Evolutionary conservation across 305 asterid genomes (phyloP).

Genomic region (Solanum hybrid): DNA sequence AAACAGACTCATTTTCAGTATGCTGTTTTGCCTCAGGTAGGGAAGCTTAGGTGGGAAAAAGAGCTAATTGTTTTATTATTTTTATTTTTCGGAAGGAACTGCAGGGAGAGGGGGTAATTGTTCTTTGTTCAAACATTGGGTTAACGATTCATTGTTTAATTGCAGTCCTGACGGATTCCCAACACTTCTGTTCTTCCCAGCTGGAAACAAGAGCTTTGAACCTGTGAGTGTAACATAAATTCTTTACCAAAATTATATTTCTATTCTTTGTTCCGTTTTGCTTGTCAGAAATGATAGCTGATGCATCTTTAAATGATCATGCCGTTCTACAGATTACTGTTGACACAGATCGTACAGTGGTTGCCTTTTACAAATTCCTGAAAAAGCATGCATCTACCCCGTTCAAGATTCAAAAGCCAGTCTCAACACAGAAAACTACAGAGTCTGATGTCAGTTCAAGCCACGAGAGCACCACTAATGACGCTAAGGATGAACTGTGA

Average conservation of each 20-base stretch:
- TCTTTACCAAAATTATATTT: neutral
- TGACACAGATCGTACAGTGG: conserved; percentile 85
- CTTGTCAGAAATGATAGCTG: neutral
- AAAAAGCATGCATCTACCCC: conserved; percentile 88
- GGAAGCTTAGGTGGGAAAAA: neutral
- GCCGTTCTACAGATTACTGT: conserved; percentile 44
- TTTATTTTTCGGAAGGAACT: neutral
- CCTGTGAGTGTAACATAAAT: conserved; percentile 45
- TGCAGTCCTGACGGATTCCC: conserved; percentile 95
- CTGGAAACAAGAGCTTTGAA: conserved; percentile 94
- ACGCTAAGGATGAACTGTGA: conserved; percentile 69
- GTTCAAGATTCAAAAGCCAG: conserved; percentile 73
- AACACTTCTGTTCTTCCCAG: conserved; percentile 89
- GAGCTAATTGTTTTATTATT: neutral
- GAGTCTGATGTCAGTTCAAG: conserved; percentile 17
- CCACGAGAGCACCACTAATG: conserved; percentile 20
- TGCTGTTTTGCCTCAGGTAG: neutral
- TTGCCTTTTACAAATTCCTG: conserved; percentile 80
- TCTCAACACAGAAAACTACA: conserved; percentile 17
- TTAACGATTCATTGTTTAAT: conserved; percentile 1
- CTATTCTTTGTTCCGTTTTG: neutral
- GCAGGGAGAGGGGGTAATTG: neutral
- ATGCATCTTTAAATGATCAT: neutral
- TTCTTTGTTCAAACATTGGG: neutral
- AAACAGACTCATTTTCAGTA: neutral